Percentiles rank a stretch among this genome's conserved stretches.
Conservation (phyloP, 306 rosid species). For the Boehmeria nivea region DNA sequence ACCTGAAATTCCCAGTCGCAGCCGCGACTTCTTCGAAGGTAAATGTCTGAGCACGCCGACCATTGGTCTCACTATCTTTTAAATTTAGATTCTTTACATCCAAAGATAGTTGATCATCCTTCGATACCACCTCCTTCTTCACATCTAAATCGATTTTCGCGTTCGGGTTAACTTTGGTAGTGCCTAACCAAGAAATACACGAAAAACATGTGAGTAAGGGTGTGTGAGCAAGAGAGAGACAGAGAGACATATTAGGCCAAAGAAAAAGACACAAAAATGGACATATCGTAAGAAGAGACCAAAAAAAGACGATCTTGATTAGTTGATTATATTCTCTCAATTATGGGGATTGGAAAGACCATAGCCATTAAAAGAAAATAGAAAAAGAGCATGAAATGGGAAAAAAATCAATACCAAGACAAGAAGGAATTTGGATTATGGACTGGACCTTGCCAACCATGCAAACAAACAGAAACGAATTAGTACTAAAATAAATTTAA, state of each 20-base stretch:
- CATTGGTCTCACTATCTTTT: conserved; percentile 34
- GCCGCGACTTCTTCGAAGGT: conserved; percentile 44
- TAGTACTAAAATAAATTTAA: conserved; percentile 4
- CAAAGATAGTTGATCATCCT: conserved; percentile 54
- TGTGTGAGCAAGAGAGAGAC: neutral
- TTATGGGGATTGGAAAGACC: conserved; percentile 9
- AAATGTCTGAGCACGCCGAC: conserved; percentile 45
- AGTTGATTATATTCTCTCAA: neutral
- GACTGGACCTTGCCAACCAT: conserved; percentile 26
- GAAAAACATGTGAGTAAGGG: conserved; percentile 2
- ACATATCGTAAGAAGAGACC: conserved; percentile 13
- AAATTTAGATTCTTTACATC: conserved; percentile 64
- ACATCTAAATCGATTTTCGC: conserved; percentile 28
- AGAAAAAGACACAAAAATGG: conserved; percentile 24
- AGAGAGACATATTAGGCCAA: conserved; percentile 10
- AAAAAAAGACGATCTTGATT: conserved; percentile 13
- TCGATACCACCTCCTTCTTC: conserved; percentile 35
- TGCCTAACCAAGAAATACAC: conserved; percentile 27
- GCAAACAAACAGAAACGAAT: conserved; percentile 19
- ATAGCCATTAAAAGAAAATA: conserved; percentile 19
- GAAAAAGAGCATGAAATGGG: conserved; percentile 14
- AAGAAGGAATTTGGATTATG: conserved; percentile 12
- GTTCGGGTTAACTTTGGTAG: conserved; percentile 36
- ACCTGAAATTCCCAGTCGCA: conserved; percentile 52
- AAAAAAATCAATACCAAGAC: conserved; percentile 16